phyloP scores from a whole-genome alignment of 2,329 filamentous ascomycete species.

The Triangularia verruculosa region DNA sequence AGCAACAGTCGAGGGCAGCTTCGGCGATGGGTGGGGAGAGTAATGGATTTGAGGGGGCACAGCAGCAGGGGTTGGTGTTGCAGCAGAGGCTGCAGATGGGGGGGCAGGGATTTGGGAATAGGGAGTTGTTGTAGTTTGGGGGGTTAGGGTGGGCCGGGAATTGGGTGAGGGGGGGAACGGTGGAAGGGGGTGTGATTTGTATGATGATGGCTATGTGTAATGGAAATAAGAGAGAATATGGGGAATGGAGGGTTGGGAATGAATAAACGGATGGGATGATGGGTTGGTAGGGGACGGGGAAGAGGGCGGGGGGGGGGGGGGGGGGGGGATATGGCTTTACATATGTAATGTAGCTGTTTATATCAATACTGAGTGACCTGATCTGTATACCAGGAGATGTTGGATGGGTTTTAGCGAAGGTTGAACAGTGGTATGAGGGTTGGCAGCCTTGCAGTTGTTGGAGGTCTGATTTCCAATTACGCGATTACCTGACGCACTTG shows the following conservation, averaged over 20 bases:
- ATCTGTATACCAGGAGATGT: too few species aligned
- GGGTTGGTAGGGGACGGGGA: neutral
- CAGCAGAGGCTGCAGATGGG: neutral
- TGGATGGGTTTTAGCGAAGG: too few species aligned
- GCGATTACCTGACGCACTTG: too few species aligned
- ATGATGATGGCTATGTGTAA: neutral
- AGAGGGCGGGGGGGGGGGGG: neutral
- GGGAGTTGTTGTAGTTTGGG: neutral
- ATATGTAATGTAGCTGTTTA: neutral
- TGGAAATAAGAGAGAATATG: neutral
- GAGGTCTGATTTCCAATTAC: too few species aligned
- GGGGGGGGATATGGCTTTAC: neutral
- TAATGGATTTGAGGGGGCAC: neutral
- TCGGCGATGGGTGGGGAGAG: neutral
- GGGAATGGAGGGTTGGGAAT: neutral
- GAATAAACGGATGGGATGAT: neutral
- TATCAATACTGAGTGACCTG: neutral
- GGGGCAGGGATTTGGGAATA: neutral
- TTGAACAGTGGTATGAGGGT: too few species aligned
- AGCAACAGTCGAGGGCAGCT: slow-evolving; percentile 4
- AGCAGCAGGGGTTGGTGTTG: neutral
- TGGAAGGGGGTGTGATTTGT: neutral
- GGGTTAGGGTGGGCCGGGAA: neutral
- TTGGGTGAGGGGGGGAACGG: neutral
- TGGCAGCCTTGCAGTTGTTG: too few species aligned